phyloP scores from a whole-genome alignment of 345 rosid genomes.

The Rhizophora apiculata region DNA sequence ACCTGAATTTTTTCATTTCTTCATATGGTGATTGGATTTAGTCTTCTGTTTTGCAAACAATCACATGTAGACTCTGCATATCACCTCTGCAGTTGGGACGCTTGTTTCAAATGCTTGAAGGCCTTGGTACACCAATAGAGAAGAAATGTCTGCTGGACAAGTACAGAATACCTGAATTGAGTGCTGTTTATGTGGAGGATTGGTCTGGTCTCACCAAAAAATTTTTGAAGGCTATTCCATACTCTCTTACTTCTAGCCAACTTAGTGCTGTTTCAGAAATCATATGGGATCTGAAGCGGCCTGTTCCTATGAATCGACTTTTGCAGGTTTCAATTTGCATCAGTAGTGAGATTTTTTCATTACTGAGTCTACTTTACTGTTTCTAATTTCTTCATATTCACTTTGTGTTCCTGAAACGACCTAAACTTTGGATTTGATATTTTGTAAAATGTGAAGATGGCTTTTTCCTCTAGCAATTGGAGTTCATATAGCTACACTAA shows the following conservation, averaged over 20 bases:
- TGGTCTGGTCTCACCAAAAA: conserved; percentile 81
- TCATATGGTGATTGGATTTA: no score
- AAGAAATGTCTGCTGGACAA: conserved; percentile 75
- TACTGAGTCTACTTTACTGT: not conserved
- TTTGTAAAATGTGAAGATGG: not conserved
- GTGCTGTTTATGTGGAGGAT: conserved; percentile 50
- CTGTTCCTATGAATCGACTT: conserved; percentile 92
- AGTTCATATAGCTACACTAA: not conserved
- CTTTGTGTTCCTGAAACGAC: not conserved
- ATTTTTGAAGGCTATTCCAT: conserved; percentile 76
- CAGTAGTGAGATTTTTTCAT: conserved; percentile 14
- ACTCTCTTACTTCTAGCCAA: conserved; percentile 85
- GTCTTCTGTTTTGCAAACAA: no score
- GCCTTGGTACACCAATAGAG: conserved; percentile 69
- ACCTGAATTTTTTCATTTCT: no score
- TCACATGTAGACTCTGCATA: conserved; percentile 11
- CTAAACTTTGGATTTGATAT: not conserved
- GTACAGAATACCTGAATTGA: conserved; percentile 59
- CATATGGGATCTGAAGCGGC: conserved; percentile 88
- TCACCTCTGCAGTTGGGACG: conserved; percentile 66
- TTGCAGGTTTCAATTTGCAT: conserved; percentile 59
- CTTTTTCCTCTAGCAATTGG: not conserved
- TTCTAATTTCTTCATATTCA: conserved; percentile 1
- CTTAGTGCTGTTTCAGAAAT: conserved; percentile 85
- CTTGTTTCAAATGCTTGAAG: conserved; percentile 91